A percentile compares a stretch with the other conserved stretches of the same genome.
phyloP scores from a whole-genome alignment of 371 early-diverging fungal species.

The Capillidium rhysosporum region DNA sequence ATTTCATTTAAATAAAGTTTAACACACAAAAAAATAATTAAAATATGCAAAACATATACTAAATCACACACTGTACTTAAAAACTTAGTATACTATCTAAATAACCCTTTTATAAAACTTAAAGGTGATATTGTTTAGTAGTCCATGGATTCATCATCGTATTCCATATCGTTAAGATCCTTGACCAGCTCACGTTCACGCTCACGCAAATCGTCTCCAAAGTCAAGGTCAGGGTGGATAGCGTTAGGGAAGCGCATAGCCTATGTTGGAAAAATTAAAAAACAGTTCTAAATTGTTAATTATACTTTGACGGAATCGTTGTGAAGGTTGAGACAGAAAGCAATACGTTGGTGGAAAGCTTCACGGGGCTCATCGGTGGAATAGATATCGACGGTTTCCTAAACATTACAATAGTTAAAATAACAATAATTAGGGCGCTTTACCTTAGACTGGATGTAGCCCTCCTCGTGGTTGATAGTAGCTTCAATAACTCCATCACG shows the following conservation, averaged over 20 bases:
- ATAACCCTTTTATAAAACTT: no score
- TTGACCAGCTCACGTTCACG: conserved; percentile 81
- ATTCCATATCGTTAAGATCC: conserved; percentile 70
- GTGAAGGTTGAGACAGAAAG: conserved; percentile 87
- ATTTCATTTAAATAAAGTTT: no score
- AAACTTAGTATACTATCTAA: no score
- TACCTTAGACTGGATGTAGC: conserved; percentile 75
- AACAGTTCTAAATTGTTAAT: no score
- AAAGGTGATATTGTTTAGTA: conserved; percentile 5
- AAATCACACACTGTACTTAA: no score
- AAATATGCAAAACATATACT: no score
- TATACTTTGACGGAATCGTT: conserved; percentile 79
- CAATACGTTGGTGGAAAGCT: conserved; percentile 85
- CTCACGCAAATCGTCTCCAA: conserved; percentile 64
- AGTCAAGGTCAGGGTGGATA: conserved; percentile 62
- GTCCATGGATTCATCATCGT: conserved; percentile 35
- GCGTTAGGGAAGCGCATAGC: conserved; percentile 92
- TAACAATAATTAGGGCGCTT: background rate
- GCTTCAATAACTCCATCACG: conserved; percentile 97
- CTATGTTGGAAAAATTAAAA: conserved; percentile 11
- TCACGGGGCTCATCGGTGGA: conserved; percentile 87
- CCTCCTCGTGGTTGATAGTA: conserved; percentile 77
- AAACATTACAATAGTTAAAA: background rate
- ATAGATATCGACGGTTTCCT: conserved; percentile 84
- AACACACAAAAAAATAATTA: no score